A percentile compares a stretch with the other conserved stretches of the same genome.
phyloP scores from a whole-genome alignment of 148 eudicot genomes.

The Nepenthes gracilis region DNA sequence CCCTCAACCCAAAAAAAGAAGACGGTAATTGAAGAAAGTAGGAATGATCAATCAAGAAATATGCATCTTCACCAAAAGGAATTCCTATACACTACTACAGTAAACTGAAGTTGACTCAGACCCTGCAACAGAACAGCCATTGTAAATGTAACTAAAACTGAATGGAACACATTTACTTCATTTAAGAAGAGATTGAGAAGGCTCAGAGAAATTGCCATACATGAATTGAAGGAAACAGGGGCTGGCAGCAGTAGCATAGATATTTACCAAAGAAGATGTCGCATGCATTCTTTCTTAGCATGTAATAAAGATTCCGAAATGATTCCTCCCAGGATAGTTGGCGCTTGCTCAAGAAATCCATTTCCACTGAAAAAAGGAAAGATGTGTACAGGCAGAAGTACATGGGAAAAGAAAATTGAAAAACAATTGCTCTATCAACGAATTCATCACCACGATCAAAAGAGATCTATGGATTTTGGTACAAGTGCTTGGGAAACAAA shows the following conservation, averaged over 20 bases:
- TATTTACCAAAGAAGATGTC: constrained; percentile 75
- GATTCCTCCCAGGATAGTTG: constrained; percentile 92
- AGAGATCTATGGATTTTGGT: not conserved
- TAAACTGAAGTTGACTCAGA: no score
- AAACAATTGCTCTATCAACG: not conserved
- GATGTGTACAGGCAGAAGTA: not conserved
- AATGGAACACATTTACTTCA: not conserved
- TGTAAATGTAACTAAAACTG: not conserved
- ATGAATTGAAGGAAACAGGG: not conserved
- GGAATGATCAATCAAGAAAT: no score
- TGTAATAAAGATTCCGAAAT: constrained; percentile 82
- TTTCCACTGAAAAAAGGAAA: constrained; percentile 35
- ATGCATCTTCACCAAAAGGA: no score
- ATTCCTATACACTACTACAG: no score
- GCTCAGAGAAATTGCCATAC: not conserved
- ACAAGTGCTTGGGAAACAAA: not conserved
- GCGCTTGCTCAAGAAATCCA: constrained; percentile 67
- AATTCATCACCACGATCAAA: not conserved
- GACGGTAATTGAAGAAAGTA: no score
- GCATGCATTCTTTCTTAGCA: constrained; percentile 67
- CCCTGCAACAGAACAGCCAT: no score
- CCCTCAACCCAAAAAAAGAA: no score
- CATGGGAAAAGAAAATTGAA: not conserved
- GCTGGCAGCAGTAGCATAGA: constrained; percentile 2
- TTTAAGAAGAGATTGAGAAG: not conserved